These are phyloP conservation scores for cucumber (Cucumis sativus) DNA, from an alignment of 306 rosid species.

Conservation along the genomic window DNA sequence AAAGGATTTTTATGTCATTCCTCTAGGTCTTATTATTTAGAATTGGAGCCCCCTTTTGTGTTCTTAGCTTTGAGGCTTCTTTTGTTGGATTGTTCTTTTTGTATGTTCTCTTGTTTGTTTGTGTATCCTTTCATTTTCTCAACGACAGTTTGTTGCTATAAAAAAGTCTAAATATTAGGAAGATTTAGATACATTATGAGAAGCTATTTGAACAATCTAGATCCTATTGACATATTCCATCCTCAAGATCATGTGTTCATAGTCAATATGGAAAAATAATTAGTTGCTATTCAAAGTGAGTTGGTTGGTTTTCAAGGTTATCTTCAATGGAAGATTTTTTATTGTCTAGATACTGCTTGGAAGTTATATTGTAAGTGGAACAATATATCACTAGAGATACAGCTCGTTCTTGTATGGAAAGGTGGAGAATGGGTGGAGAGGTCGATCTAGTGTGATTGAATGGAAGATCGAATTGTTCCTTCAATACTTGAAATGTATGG, in stretches of 20 bases:
- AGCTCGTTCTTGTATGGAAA: background rate
- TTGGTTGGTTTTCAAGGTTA: background rate
- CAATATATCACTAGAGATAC: background rate
- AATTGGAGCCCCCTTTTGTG: background rate
- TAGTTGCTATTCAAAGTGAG: background rate
- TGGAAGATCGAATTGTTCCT: background rate
- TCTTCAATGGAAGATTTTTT: background rate
- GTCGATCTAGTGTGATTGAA: background rate
- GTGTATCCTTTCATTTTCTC: background rate
- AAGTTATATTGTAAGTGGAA: background rate
- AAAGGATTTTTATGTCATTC: background rate
- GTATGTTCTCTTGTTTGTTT: background rate
- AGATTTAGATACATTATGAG: background rate
- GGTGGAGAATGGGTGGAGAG: background rate
- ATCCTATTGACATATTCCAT: background rate
- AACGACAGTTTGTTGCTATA: background rate
- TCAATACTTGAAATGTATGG: background rate
- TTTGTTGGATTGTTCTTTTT: background rate
- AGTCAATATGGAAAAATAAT: background rate
- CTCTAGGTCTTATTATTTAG: background rate
- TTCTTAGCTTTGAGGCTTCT: background rate
- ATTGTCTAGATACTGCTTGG: background rate
- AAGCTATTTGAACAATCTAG: background rate
- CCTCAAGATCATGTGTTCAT: background rate
- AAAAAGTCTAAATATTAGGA: background rate